Evolutionary conservation across 1,139 yeast genomes (phyloP), one percentile per base, ranked within the genome.

Genomic region (Diutina mesorugosa): DNA sequence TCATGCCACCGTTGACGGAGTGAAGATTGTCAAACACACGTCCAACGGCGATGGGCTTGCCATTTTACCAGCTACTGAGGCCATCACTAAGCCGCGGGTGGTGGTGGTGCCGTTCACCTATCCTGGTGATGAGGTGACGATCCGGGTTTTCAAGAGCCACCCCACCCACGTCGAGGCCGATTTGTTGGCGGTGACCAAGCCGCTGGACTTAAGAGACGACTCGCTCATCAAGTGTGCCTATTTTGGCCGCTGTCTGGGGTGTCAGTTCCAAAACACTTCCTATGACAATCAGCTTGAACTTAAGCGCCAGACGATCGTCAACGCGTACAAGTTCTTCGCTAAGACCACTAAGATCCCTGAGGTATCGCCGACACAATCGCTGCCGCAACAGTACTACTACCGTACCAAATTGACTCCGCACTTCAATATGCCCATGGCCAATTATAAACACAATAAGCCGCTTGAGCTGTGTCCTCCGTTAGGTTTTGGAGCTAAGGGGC

Each of bases 401-500:
- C 76, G 99, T 67, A 93, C 99, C 0, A 93, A 93, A 66, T 77
- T 93, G 56, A 93, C 99, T 0, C 99, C 99, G 4, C 99, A 93
- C 72, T 93, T 91, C 70, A 93, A 90, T 66, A 73, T 90, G 51
- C 95, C 96, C n/a, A 28, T 28, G 38, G 35, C 51, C 21, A 28
- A 47, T 10, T 16, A 47, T 10, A 47, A 47, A 29, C 75, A 80
- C 61, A 74, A 73, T 56, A 68, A 72, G 57, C 71, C 74, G 1
- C 69, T 66, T n/a, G 67, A 69, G 53, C 69, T 74, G 45, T 67
- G 68, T 47, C 96, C 97, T 26, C 81, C 51, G 21, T 75, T 93
- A 57, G 99, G 99, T 0, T 93, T 91, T 72, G 97, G 96, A 8
- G 79, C 87, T 61, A 87, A 81, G 74, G 97, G 84, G 55, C 85